Percentiles rank a stretch among this genome's conserved stretches.
Conservation (phyloP, 139 green algal species). For the Picochlorum sp. region DNA sequence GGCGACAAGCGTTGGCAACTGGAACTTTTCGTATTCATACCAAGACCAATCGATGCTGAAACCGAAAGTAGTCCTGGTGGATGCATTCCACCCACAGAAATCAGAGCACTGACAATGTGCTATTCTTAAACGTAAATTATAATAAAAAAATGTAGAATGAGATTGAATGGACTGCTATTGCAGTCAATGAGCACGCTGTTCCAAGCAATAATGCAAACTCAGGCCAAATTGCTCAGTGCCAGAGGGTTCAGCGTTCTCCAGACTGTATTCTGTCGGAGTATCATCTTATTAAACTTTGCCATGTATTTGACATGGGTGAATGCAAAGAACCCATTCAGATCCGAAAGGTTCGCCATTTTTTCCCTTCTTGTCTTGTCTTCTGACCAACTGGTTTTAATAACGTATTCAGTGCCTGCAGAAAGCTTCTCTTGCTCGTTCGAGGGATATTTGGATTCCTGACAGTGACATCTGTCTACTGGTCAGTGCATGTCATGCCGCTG, state of each 20-base stretch:
- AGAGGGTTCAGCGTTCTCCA: neutral
- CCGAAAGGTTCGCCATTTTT: neutral
- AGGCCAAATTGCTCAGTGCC: neutral
- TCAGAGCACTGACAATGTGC: too few species aligned
- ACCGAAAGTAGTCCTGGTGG: slow-evolving; percentile 9
- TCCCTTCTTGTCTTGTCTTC: too few species aligned
- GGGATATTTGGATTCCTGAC: neutral
- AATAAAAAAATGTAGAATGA: neutral
- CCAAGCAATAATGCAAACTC: neutral
- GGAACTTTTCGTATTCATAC: slow-evolving; percentile 32
- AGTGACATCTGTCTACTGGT: neutral
- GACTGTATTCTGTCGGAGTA: slow-evolving; percentile 1
- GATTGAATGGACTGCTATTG: neutral
- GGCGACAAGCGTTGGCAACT: slow-evolving; percentile 28
- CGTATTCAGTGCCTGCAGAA: neutral
- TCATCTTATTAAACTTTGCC: slow-evolving; percentile 1
- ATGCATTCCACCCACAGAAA: neutral
- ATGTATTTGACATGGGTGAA: neutral
- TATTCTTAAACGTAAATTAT: too few species aligned
- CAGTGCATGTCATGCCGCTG: neutral
- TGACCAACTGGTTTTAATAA: neutral
- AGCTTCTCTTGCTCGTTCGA: neutral
- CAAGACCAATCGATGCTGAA: neutral
- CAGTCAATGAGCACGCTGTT: neutral
- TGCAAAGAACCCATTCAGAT: neutral